Evolutionary conservation across 129 eudicot genomes (phyloP).

Genomic region (Lactuca saligna): DNA sequence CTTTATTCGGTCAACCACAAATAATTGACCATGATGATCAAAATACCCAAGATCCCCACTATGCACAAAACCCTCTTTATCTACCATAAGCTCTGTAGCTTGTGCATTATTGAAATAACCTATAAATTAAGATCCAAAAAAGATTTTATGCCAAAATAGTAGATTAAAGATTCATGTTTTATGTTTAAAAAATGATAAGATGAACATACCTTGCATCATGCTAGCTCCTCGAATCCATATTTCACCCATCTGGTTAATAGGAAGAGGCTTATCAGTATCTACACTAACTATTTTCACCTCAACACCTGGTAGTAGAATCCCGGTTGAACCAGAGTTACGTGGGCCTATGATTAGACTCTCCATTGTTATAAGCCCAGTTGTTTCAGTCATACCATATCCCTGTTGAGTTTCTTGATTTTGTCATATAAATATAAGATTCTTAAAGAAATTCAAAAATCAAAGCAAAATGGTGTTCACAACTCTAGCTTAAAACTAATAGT

Average conservation of each 20-base stretch:
- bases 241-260: slow-evolving; percentile 76
- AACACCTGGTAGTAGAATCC: slow-evolving; percentile 68
- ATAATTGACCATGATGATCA: slow-evolving; percentile 79
- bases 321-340: slow-evolving; percentile 76
- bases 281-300: slow-evolving; percentile 72
- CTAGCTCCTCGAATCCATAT: slow-evolving; percentile 85
- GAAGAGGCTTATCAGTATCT: slow-evolving; percentile 68
- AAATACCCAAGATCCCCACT: slow-evolving; percentile 95
- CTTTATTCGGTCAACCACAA: slow-evolving; percentile 78
- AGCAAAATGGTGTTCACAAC: slow-evolving; percentile 1
- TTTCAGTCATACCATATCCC: slow-evolving; percentile 99
- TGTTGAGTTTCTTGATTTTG: slow-evolving; percentile 27
- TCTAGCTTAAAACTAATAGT: background rate
- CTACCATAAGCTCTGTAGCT: slow-evolving; percentile 82
- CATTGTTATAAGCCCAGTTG: slow-evolving; percentile 64
- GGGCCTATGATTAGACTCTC: slow-evolving; percentile 60
- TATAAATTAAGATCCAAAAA: slow-evolving; percentile 24
- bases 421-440: slow-evolving; percentile 16
- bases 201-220: slow-evolving; percentile 70
- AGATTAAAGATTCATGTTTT: background rate
- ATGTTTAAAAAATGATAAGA: background rate
- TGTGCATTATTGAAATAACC: slow-evolving; percentile 77
- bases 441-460: background rate
- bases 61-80: slow-evolving; percentile 72
- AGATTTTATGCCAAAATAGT: background rate